phyloP scores from a whole-genome alignment of 2,329 filamentous ascomycete genomes.

The Aspergillus tubingensis region DNA sequence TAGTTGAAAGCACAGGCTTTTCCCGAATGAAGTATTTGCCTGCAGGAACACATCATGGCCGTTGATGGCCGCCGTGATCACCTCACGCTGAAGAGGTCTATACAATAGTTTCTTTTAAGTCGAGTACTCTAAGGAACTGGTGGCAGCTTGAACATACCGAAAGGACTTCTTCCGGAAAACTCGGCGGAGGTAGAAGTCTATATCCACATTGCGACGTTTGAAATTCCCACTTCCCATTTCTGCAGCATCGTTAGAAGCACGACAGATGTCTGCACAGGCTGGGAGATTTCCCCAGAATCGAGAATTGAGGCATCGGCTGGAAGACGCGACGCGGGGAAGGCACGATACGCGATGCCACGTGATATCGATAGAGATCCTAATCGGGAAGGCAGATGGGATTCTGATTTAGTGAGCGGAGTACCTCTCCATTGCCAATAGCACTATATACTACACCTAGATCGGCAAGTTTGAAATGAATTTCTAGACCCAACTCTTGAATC shows the following conservation, averaged over 20 bases:
- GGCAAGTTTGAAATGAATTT: no score
- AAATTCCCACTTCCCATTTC: conserved; percentile 31
- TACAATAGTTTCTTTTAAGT: not conserved
- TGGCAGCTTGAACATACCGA: conserved; percentile 52
- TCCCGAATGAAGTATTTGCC: conserved; percentile 74
- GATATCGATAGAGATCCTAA: conserved; percentile 6
- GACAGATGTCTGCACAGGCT: not conserved
- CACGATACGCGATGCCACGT: conserved; percentile 31
- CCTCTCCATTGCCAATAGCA: not conserved
- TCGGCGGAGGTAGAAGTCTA: conserved; percentile 72
- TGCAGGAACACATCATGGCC: conserved; percentile 92
- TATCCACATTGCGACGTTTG: conserved; percentile 52
- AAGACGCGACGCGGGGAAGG: conserved; percentile 13
- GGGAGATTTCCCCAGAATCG: not conserved
- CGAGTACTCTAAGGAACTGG: not conserved
- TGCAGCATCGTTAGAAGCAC: conserved; percentile 25
- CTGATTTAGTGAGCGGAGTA: not conserved
- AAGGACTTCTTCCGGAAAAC: conserved; percentile 76
- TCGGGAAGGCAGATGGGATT: not conserved
- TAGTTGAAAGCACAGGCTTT: conserved; percentile 89
- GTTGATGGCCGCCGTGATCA: conserved; percentile 77
- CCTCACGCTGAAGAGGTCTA: conserved; percentile 82
- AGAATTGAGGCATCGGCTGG: conserved; percentile 6
- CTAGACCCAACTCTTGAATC: not conserved
- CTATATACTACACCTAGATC: no score